These are phyloP conservation scores for Aspergillus nanangensis DNA, from an alignment of 495 filamentous ascomycete species.

Conservation along the genomic window DNA sequence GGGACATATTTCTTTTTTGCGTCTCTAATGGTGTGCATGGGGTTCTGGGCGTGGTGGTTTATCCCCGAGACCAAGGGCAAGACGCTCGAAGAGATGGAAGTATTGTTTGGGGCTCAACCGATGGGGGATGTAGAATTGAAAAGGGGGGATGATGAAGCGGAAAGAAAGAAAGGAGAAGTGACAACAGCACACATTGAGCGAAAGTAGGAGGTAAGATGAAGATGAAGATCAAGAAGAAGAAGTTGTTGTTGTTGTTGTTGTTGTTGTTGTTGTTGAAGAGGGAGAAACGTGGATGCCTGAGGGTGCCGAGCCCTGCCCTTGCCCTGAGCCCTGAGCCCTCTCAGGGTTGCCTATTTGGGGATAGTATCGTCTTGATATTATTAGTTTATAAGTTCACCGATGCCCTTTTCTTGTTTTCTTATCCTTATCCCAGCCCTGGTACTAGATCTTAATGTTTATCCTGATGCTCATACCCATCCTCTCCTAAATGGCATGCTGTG, in stretches of 20 bases:
- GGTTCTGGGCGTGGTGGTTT: conserved; percentile 52
- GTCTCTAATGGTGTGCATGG: conserved; percentile 31
- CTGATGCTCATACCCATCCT: no score
- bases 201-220: background rate
- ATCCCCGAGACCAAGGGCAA: conserved; percentile 59
- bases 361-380: no score
- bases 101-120: conserved; percentile 12
- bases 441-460: no score
- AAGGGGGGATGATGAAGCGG: background rate
- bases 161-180: background rate
- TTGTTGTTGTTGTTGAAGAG: no score
- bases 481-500: no score
- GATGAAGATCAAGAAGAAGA: background rate
- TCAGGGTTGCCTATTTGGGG: no score
- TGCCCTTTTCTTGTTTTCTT: background rate
- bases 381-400: background rate
- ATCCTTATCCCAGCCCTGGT: no score
- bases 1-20: conserved; percentile 48
- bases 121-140: background rate
- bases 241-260: background rate
- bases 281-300: conserved; percentile 1
- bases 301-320: background rate
- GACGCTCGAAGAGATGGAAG: conserved; percentile 44
- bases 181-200: background rate
- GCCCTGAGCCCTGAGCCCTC: conserved; percentile 1